Conservation (phyloP, 345 rosid genomes). For the Streptanthus diversifolius region DNA sequence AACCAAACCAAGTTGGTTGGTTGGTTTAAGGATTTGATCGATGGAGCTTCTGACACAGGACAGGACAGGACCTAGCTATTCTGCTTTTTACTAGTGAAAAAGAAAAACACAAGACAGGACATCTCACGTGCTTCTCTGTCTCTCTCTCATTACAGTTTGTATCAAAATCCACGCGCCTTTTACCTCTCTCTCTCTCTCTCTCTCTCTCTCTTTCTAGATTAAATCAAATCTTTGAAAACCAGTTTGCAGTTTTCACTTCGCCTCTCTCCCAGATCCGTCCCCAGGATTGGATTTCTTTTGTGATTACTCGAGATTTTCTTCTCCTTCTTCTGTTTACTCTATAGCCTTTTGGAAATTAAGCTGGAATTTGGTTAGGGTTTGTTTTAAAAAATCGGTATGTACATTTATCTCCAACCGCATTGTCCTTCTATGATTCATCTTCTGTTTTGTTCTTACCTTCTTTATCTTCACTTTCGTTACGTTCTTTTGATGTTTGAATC, state of each 20-base stretch:
- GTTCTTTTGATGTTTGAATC: neutral
- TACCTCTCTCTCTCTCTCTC: conserved; percentile 27
- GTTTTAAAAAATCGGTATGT: neutral
- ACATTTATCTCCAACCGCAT: neutral
- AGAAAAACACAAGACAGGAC: conserved; percentile 27
- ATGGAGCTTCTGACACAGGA: conserved; percentile 30
- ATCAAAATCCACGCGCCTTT: conserved; percentile 43
- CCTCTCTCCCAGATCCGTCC: conserved; percentile 48
- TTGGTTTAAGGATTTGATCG: neutral
- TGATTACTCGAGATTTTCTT: conserved; percentile 1
- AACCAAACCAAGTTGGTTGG: neutral
- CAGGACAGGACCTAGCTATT: neutral
- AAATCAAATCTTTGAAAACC: conserved; percentile 6
- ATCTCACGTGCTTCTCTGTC: conserved; percentile 56
- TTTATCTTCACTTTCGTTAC: neutral
- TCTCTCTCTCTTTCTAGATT: conserved; percentile 18
- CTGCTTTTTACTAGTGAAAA: conserved; percentile 12
- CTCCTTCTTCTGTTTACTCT: neutral
- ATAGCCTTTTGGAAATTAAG: neutral
- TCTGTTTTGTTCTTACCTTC: neutral
- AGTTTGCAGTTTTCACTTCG: conserved; percentile 26
- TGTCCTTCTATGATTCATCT: neutral
- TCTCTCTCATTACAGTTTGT: conserved; percentile 14
- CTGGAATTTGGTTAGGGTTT: conserved; percentile 23
- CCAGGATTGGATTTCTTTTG: neutral